Conservation (phyloP, 176 grass and related monocot species). For the Musa troglodytarum region DNA sequence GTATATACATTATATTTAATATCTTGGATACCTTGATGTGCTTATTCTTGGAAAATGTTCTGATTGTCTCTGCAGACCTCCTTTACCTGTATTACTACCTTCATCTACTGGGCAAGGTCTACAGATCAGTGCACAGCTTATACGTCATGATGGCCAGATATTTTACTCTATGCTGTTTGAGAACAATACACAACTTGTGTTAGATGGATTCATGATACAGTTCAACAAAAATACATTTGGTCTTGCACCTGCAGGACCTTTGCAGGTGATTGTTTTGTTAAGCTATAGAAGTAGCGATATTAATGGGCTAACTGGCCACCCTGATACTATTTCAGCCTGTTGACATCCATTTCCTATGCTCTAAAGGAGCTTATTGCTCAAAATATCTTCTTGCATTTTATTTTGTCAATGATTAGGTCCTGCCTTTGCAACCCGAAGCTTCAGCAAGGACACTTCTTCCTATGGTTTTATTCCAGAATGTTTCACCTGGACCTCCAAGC, state of each 20-base stretch:
- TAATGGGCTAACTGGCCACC: not conserved
- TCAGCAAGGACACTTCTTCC: slow-evolving; percentile 73
- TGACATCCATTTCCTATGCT: not conserved
- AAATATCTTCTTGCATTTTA: slow-evolving; percentile 18
- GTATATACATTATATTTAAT: too few relatives aligned
- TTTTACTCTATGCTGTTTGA: slow-evolving; percentile 83
- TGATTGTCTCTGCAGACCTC: slow-evolving; percentile 32
- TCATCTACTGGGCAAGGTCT: slow-evolving; percentile 80
- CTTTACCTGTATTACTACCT: slow-evolving; percentile 77
- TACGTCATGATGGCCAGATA: slow-evolving; percentile 70
- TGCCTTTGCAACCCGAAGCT: slow-evolving; percentile 68
- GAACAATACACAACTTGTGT: slow-evolving; percentile 52
- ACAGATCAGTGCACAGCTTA: slow-evolving; percentile 88
- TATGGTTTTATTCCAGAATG: slow-evolving; percentile 84
- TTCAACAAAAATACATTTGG: slow-evolving; percentile 99
- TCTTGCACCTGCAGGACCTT: slow-evolving; percentile 71
- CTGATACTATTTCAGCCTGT: not conserved
- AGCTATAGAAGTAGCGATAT: not conserved
- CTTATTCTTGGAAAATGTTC: not conserved
- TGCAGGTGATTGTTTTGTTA: slow-evolving; percentile 47
- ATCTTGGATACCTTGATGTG: not conserved
- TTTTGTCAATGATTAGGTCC: slow-evolving; percentile 38
- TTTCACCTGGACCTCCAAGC: slow-evolving; percentile 60
- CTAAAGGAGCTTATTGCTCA: not conserved
- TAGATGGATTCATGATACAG: slow-evolving; percentile 99